phyloP scores from a whole-genome alignment of 148 eudicot species.

The Agrostemma githago region DNA sequence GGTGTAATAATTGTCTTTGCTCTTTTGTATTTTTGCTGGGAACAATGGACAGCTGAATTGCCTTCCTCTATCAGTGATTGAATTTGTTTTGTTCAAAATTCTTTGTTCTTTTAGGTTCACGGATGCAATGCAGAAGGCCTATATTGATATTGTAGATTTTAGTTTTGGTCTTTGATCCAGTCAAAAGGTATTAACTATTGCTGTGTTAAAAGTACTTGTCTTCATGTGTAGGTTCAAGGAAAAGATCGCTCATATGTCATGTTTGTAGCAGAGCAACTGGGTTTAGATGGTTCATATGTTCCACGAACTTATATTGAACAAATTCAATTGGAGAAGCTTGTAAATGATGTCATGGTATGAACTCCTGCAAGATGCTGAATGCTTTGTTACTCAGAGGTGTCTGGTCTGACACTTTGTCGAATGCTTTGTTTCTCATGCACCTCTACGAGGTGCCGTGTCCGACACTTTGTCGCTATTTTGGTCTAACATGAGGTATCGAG shows the following conservation, averaged over 20 bases:
- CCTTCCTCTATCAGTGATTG: neutral
- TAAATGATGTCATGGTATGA: slow-evolving; percentile 87
- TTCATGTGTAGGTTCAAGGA: slow-evolving; percentile 81
- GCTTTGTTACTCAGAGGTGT: no score
- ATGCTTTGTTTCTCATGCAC: no score
- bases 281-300: slow-evolving; percentile 85
- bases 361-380: neutral
- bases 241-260: slow-evolving; percentile 73
- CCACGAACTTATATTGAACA: slow-evolving; percentile 94
- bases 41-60: neutral
- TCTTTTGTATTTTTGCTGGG: neutral
- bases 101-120: neutral
- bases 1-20: neutral
- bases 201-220: neutral
- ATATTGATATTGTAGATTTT: neutral
- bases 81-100: neutral
- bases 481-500: no score
- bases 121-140: neutral
- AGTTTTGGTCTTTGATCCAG: neutral
- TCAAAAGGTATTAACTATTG: neutral
- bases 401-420: no score
- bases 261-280: slow-evolving; percentile 68
- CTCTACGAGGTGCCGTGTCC: no score
- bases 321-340: slow-evolving; percentile 88
- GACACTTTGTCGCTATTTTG: no score